Percentiles rank a stretch among this genome's conserved stretches.
Evolutionary conservation across 768 basidiomycete species (phyloP).

Genomic region (Mycena rebaudengoi): DNA sequence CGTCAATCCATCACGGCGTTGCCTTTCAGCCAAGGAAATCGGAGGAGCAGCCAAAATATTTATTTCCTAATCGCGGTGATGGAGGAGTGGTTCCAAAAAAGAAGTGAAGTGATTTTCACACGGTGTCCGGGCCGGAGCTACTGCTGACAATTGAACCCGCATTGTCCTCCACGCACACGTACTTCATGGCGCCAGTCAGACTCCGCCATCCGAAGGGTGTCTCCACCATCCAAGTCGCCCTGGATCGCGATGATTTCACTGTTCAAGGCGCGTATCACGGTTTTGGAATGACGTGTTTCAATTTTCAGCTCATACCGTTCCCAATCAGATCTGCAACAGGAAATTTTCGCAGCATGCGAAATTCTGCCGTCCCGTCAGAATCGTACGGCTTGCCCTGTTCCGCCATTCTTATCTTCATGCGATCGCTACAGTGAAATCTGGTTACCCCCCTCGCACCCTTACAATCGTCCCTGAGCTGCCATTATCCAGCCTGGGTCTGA

Average conservation of each 20-base stretch:
- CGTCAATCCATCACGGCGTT: too few relatives aligned
- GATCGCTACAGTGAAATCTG: conserved; percentile 67
- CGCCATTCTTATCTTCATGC: conserved; percentile 11
- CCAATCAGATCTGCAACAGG: conserved; percentile 76
- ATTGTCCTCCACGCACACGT: not conserved
- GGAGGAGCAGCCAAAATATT: too few relatives aligned
- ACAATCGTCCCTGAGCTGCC: conserved; percentile 79
- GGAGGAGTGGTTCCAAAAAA: too few relatives aligned
- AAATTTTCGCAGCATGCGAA: conserved; percentile 70
- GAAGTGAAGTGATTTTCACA: too few relatives aligned
- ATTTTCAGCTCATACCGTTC: not conserved
- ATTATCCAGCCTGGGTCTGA: conserved; percentile 78
- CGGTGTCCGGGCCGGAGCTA: too few relatives aligned
- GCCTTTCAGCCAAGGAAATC: too few relatives aligned
- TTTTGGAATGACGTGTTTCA: not conserved
- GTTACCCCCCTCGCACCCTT: conserved; percentile 85
- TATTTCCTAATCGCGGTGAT: too few relatives aligned
- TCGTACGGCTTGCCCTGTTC: conserved; percentile 55
- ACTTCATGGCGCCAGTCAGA: conserved; percentile 81
- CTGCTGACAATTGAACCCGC: too few relatives aligned
- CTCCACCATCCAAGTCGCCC: conserved; percentile 75
- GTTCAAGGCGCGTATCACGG: conserved; percentile 53
- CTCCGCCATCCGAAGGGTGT: conserved; percentile 88
- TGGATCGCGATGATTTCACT: conserved; percentile 59
- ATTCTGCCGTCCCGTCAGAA: conserved; percentile 83